These are phyloP conservation scores for Quillaja saponaria DNA, from an alignment of 306 rosid genomes.

Conservation along the genomic window DNA sequence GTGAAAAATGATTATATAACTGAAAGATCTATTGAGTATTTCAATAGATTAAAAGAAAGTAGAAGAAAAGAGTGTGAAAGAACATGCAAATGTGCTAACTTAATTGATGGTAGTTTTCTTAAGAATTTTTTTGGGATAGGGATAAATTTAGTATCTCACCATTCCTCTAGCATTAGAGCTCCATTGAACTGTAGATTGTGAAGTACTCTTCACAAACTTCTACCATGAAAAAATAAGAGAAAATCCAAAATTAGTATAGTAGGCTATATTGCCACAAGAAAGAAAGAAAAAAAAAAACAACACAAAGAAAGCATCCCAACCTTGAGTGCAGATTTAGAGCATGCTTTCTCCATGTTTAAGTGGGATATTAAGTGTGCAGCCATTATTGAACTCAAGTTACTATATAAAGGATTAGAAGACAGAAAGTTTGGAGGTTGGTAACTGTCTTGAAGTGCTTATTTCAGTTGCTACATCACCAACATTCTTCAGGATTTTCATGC, in stretches of 20 bases:
- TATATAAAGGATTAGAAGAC: slow-evolving; percentile 40
- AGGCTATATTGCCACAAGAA: slow-evolving; percentile 5
- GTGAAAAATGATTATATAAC: too few relatives aligned
- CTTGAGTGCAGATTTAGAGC: slow-evolving; percentile 61
- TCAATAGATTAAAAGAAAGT: too few relatives aligned
- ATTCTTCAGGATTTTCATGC: slow-evolving; percentile 53
- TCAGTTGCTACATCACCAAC: slow-evolving; percentile 88
- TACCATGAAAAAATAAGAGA: slow-evolving; percentile 2
- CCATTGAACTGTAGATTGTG: slow-evolving; percentile 65
- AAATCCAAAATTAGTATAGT: slow-evolving; percentile 22
- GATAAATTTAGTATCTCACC: slow-evolving; percentile 56
- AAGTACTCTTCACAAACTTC: slow-evolving; percentile 61
- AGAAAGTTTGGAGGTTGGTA: slow-evolving; percentile 70
- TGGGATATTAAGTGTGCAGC: slow-evolving; percentile 28
- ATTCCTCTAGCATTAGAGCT: slow-evolving; percentile 58
- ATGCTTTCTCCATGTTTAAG: slow-evolving; percentile 59
- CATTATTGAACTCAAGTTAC: slow-evolving; percentile 24
- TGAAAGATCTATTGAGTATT: too few relatives aligned
- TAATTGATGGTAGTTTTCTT: too few relatives aligned
- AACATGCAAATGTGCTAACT: too few relatives aligned
- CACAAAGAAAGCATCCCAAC: slow-evolving; percentile 32
- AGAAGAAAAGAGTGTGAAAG: too few relatives aligned
- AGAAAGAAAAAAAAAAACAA: slow-evolving; percentile 17
- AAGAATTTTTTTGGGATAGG: too few relatives aligned
- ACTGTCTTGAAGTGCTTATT: slow-evolving; percentile 40